Conservation (phyloP, 2,329 filamentous ascomycete genomes). For the Fusarium sp. region DNA sequence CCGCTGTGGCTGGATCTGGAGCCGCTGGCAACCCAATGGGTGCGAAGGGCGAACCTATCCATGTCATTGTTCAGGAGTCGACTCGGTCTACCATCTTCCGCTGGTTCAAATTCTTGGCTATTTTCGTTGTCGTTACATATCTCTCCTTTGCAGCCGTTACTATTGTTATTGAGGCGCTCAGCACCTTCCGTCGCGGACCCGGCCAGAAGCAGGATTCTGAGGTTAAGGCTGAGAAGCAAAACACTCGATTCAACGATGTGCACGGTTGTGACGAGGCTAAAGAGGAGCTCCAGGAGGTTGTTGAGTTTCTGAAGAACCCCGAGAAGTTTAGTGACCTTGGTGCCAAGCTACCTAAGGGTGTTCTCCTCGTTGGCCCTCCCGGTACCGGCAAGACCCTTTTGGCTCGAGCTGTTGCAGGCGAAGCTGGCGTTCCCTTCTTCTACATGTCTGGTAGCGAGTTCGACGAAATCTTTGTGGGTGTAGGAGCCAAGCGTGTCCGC, state of each 20-base stretch:
- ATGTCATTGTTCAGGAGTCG: constrained; percentile 96
- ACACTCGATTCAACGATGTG: constrained; percentile 90
- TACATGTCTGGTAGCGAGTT: constrained; percentile 99
- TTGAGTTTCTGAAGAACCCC: constrained; percentile 95
- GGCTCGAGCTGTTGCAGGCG: constrained; percentile 94
- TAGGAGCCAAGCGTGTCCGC: constrained; percentile 95
- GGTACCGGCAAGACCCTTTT: constrained; percentile 98
- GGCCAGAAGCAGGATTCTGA: constrained; percentile 83
- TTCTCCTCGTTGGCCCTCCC: constrained; percentile 93
- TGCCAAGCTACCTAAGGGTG: constrained; percentile 96
- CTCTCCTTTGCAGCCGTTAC: constrained; percentile 84
- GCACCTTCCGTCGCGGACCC: constrained; percentile 81
- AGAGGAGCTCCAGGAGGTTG: constrained; percentile 96
- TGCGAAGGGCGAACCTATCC: constrained; percentile 86
- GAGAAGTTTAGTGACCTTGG: constrained; percentile 94
- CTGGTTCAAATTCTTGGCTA: constrained; percentile 89
- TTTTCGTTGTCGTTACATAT: constrained; percentile 85
- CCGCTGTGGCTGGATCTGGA: constrained; percentile 45
- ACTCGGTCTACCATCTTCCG: constrained; percentile 85
- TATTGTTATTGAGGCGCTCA: constrained; percentile 85
- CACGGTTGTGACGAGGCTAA: constrained; percentile 99
- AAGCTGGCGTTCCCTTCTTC: constrained; percentile 98
- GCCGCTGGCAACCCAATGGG: constrained; percentile 65
- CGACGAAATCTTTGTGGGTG: constrained; percentile 97
- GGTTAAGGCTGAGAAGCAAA: constrained; percentile 94